Evolutionary conservation across 2,329 filamentous ascomycete species (phyloP), one percentile per base, ranked within the genome.

Genomic region (Colletotrichum cuscutae): DNA sequence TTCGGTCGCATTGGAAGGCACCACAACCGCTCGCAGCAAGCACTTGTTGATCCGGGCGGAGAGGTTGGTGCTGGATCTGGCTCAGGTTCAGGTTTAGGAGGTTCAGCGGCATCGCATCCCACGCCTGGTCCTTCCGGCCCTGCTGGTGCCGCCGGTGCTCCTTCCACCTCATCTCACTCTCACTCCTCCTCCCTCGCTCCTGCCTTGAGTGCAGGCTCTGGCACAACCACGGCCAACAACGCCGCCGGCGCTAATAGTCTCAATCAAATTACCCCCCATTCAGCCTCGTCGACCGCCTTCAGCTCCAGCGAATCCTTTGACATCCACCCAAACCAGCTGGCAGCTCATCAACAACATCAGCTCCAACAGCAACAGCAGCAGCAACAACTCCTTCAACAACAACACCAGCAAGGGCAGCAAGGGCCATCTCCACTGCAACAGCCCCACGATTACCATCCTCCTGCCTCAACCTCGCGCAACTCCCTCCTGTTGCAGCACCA

Each of bases 11-110:
- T 89, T 80, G 84, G 86, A 80, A 89, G 84, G 84, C 85, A 88
- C 81, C 86, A 84, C 84, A 88, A 88, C 78, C 87, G 87, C 77
- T 88, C 88, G 80, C 88, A 89, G 82, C 87, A 88, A 79, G 85
- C 86, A 75, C 84, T 89, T 77, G 82, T 83, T 77, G 87, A 88
- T 79, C 80, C 81, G 82, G 79, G 77, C 81, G 78, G 74, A 81
- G 78, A 68, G 75, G 70, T 67, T 76, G 75, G 77, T 74, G 74
- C 37, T 42, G 37, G 37, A 42, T 42, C 37, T 15, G 37, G 37
- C 13, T 42, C 37, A 42, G 37, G 37, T 19, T 42, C 37, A 42
- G 37, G 37, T 42, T 42, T 15, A 42, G 37, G 71, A 70, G 49
- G 71, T 65, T 15, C 71, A 76, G 22, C 74, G 72, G 11, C 68